Conservation (phyloP, 371 early-diverging fungal genomes). For the Apophysomyces ossiformis region DNA sequence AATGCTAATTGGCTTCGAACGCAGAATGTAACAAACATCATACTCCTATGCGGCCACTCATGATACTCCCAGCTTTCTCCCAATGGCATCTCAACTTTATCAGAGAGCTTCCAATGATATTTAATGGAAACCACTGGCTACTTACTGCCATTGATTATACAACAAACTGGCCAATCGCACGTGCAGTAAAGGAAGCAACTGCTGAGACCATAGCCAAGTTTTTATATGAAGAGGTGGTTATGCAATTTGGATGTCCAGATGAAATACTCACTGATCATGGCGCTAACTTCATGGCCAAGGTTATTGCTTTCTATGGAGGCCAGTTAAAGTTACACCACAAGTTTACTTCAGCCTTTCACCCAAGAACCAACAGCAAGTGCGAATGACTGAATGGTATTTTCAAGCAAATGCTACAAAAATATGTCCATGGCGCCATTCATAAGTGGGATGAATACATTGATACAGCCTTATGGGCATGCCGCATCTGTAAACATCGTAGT, state of each 20-base stretch:
- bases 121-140: too few relatives aligned
- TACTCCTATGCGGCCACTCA: too few relatives aligned
- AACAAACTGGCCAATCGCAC: constrained; percentile 44
- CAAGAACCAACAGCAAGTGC: constrained; percentile 23
- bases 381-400: constrained; percentile 22
- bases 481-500: constrained; percentile 7
- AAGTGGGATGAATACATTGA: constrained; percentile 19
- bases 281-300: constrained; percentile 14
- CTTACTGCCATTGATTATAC: too few relatives aligned
- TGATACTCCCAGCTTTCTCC: too few relatives aligned
- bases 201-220: constrained; percentile 38
- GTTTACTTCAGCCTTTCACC: constrained; percentile 19
- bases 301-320: not conserved
- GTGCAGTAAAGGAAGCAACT: constrained; percentile 35
- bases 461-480: constrained; percentile 15
- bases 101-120: too few relatives aligned
- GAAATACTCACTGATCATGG: not conserved
- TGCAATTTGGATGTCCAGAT: not conserved
- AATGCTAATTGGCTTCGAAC: constrained; percentile 7
- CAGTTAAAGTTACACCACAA: constrained; percentile 10
- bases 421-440: constrained; percentile 21
- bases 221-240: constrained; percentile 35
- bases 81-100: too few relatives aligned
- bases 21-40: too few relatives aligned
- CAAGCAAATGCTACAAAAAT: constrained; percentile 24